phyloP scores from a whole-genome alignment of 257 asterid species.

The Salvia rosmarinus region DNA sequence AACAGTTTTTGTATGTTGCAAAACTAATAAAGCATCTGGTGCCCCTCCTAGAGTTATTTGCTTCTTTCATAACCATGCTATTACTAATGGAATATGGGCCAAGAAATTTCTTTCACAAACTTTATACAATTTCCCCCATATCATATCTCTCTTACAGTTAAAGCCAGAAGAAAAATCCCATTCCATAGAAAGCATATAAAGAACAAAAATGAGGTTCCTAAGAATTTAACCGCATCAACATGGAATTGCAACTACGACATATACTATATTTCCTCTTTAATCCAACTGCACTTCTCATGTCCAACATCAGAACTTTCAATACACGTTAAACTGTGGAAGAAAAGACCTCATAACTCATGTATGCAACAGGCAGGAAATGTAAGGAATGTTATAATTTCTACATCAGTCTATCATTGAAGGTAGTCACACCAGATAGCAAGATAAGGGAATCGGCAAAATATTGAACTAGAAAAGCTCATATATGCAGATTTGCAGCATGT shows the following conservation, averaged over 20 bases:
- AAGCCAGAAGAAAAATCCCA: background rate
- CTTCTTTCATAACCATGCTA: background rate
- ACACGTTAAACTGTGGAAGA: conserved; percentile 8
- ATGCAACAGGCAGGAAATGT: conserved; percentile 8
- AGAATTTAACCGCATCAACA: background rate
- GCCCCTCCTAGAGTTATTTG: background rate
- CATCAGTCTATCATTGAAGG: background rate
- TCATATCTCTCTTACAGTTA: conserved; percentile 4
- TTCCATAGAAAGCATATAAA: background rate
- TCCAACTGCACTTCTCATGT: conserved; percentile 1
- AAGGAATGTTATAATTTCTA: conserved; percentile 6
- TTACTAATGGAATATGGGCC: background rate
- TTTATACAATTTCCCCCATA: background rate
- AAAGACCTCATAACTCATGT: conserved; percentile 10
- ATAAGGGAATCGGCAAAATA: conserved; percentile 16
- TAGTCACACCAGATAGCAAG: conserved; percentile 20
- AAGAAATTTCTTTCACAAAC: background rate
- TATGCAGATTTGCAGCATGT: background rate
- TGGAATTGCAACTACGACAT: background rate
- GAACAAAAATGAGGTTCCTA: background rate
- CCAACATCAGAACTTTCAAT: conserved; percentile 6
- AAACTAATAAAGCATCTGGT: background rate
- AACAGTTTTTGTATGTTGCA: background rate
- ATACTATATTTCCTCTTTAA: background rate
- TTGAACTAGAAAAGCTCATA: conserved; percentile 7